Conservation (phyloP, 129 eudicot genomes). For the Helianthus annuus region DNA sequence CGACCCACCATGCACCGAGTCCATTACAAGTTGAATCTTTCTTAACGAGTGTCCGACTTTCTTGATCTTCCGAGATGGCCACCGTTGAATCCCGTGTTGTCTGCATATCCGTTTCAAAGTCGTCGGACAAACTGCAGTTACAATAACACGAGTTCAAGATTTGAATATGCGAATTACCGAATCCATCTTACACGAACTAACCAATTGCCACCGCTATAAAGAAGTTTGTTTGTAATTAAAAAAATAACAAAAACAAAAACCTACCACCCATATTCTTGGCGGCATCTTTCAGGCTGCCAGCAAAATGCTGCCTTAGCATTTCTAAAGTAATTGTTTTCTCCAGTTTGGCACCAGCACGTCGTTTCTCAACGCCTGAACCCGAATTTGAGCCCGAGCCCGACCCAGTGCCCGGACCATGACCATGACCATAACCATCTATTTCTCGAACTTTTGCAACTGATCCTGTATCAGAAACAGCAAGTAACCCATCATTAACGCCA, state of each 20-base stretch:
- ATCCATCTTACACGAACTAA: no score
- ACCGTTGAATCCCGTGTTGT: conserved; percentile 86
- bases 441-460: conserved; percentile 19
- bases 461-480: conserved; percentile 31
- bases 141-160: conserved; percentile 9
- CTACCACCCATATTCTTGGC: conserved; percentile 92
- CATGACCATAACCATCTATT: background rate
- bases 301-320: conserved; percentile 85
- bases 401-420: background rate
- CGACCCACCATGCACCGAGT: conserved; percentile 81
- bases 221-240: no score
- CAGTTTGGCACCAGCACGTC: conserved; percentile 59
- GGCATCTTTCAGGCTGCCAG: conserved; percentile 97
- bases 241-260: conserved; percentile 24
- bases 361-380: conserved; percentile 55
- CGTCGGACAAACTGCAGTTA: conserved; percentile 85
- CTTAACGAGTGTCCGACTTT: conserved; percentile 94
- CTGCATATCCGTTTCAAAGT: conserved; percentile 95
- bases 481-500: conserved; percentile 24
- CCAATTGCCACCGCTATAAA: no score
- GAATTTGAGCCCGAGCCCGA: conserved; percentile 20
- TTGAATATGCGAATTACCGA: background rate
- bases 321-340: conserved; percentile 78
- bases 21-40: conserved; percentile 85
- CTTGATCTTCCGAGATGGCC: conserved; percentile 98